phyloP scores from a whole-genome alignment of 1,139 yeast species.

The Yamadazyma diospyri region DNA sequence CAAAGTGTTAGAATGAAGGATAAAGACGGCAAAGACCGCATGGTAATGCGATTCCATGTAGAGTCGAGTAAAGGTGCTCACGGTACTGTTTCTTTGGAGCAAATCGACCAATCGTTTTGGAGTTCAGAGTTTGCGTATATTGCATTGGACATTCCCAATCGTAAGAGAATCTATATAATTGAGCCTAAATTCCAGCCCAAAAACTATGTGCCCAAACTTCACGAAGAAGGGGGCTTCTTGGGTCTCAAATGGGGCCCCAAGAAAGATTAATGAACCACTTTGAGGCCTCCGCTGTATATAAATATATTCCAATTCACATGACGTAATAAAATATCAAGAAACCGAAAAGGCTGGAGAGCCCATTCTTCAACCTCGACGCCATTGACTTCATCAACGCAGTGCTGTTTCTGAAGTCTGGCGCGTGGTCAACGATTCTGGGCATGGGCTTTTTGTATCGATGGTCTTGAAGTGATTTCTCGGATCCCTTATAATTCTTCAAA shows the following conservation, averaged over 20 bases:
- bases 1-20: constrained; percentile 54
- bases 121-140: constrained; percentile 72
- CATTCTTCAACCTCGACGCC: too few relatives aligned
- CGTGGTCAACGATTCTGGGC: too few relatives aligned
- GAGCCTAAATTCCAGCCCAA: constrained; percentile 54
- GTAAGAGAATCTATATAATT: constrained; percentile 63
- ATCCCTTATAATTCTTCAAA: constrained; percentile 4
- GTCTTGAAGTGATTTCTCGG: background rate
- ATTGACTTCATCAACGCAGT: too few relatives aligned
- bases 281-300: background rate
- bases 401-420: background rate
- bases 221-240: constrained; percentile 53
- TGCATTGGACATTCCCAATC: constrained; percentile 73
- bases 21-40: constrained; percentile 72
- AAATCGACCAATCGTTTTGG: constrained; percentile 62
- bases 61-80: constrained; percentile 53
- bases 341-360: background rate
- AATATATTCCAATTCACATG: background rate
- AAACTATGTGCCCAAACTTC: constrained; percentile 30
- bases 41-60: constrained; percentile 82
- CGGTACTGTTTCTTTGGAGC: constrained; percentile 77
- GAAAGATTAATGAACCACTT: constrained; percentile 33
- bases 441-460: background rate
- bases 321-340: constrained; percentile 3
- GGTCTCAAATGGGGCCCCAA: constrained; percentile 88